phyloP scores from a whole-genome alignment of 2,329 filamentous ascomycete genomes.

The Clonostachys byssicola region DNA sequence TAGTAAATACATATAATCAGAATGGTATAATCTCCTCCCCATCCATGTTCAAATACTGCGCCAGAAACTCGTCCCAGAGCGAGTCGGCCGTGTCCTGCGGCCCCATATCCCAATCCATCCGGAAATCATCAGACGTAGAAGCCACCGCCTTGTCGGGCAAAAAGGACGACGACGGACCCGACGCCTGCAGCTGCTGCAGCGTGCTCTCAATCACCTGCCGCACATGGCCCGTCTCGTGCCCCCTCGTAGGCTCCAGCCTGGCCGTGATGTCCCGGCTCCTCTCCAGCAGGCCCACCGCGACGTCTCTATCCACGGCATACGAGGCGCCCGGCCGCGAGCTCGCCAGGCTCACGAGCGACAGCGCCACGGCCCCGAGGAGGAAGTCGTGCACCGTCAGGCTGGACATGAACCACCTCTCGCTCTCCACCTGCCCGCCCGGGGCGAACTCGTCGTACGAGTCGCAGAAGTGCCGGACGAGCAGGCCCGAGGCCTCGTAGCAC shows the following conservation, averaged over 20 bases:
- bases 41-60: not conserved
- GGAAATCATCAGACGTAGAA: not conserved
- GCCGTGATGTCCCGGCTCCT: not conserved
- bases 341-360: conserved; percentile 27
- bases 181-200: not conserved
- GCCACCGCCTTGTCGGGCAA: too few species aligned
- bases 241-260: not conserved
- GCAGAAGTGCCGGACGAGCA: conserved; percentile 37
- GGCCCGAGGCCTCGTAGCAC: conserved; percentile 35
- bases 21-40: too few species aligned
- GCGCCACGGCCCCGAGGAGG: conserved; percentile 53
- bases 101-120: not conserved
- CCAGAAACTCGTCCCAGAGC: not conserved
- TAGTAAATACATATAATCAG: too few species aligned
- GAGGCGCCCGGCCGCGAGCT: not conserved
- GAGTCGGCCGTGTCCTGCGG: not conserved
- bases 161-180: not conserved
- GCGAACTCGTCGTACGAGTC: conserved; percentile 40
- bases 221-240: not conserved
- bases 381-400: conserved; percentile 52
- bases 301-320: not conserved
- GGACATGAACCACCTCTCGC: conserved; percentile 48
- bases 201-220: not conserved
- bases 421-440: conserved; percentile 43
- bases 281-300: not conserved